Base-by-base conservation (phyloP, 768 basidiomycete genomes). In the Lentinula guzmanii region DNA sequence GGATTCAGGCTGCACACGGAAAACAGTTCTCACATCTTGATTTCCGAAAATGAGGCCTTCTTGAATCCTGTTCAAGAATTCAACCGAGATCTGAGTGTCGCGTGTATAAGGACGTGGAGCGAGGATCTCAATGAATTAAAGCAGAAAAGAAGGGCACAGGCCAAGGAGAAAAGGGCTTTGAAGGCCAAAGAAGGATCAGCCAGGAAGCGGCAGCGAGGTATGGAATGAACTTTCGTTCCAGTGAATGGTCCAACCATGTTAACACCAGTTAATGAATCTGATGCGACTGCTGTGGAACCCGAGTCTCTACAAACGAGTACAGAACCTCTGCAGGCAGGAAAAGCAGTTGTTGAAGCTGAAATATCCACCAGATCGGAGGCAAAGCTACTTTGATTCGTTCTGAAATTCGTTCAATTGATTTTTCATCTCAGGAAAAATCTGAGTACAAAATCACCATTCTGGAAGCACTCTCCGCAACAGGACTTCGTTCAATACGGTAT, bases 11-110 rank as follows among this genome's bases (percentile, higher is more conserved):
- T 94, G 62, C 89, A 93, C 74, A 86, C 86, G 8, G 91, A 94
- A 75, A 93, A 91, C 71, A 86, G 82, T 2, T 84, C 91, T 0
- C 85, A 84, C 68, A 90, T 98, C 69, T 81, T 97, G 60, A 78
- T 95, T 24, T 85, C 87, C 5, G 79, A 82, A 7, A 90, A 93
- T 64, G 89, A 91, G 61, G 93, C 95, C 2, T 99, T 99, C 73
- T 75, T 98, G 63, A 99, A 99, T 70, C 96, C 97, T 5, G 89
- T 98, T 11, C 97, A 99, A 70, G 93, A 99, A 73, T 99, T 97
- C 79, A 99, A 99, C 75, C 82, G 97, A 42, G 97, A 99, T 74
- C 72, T 93, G 51, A 94, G 91, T 65, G 87, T 98, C 46, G 93
- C 94, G 21, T 90, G 90, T 65, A 98, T 99, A 60, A 80, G 86